A percentile compares a stretch with the other conserved stretches of the same genome.
Conservation (phyloP, 225 moss, liverwort and hornwort species). For the Climacium dendroides region DNA sequence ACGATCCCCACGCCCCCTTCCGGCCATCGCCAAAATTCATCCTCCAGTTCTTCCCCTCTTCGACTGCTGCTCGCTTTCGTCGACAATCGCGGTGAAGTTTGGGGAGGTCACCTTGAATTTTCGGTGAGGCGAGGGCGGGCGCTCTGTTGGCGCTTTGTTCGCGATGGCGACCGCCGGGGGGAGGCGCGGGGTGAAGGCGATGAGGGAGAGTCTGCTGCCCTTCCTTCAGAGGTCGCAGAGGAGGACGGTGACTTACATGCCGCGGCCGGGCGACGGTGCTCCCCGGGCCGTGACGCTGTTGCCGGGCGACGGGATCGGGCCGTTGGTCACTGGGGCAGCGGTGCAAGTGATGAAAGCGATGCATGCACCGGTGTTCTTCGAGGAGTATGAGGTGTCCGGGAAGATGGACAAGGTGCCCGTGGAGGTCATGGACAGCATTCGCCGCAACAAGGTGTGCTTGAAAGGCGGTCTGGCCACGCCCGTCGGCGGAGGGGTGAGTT, state of each 20-base stretch:
- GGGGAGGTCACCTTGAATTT: neutral
- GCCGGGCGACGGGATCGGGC: slow-evolving; percentile 94
- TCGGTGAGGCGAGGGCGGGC: neutral
- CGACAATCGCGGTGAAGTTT: neutral
- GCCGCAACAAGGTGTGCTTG: slow-evolving; percentile 86
- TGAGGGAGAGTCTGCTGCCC: neutral
- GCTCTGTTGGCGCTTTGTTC: neutral
- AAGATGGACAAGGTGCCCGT: slow-evolving; percentile 78
- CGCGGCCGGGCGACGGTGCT: slow-evolving; percentile 84
- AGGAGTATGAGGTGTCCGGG: slow-evolving; percentile 87
- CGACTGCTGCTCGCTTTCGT: neutral
- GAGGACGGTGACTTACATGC: slow-evolving; percentile 90
- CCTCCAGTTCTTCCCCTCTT: neutral
- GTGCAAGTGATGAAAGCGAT: slow-evolving; percentile 95
- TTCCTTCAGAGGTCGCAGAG: neutral
- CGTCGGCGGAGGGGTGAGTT: slow-evolving; percentile 95
- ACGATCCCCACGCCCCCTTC: neutral
- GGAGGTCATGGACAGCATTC: slow-evolving; percentile 84
- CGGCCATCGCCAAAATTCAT: neutral
- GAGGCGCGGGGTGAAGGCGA: slow-evolving; percentile 20
- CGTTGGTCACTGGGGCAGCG: slow-evolving; percentile 85
- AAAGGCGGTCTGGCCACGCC: slow-evolving; percentile 95
- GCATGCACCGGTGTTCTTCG: slow-evolving; percentile 95
- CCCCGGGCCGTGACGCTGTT: slow-evolving; percentile 82
- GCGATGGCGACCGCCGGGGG: slow-evolving; percentile 26